Evolutionary conservation across 768 basidiomycete genomes (phyloP), one percentile per base, ranked within the genome.

Genomic region (Hygrocybe coccinea): DNA sequence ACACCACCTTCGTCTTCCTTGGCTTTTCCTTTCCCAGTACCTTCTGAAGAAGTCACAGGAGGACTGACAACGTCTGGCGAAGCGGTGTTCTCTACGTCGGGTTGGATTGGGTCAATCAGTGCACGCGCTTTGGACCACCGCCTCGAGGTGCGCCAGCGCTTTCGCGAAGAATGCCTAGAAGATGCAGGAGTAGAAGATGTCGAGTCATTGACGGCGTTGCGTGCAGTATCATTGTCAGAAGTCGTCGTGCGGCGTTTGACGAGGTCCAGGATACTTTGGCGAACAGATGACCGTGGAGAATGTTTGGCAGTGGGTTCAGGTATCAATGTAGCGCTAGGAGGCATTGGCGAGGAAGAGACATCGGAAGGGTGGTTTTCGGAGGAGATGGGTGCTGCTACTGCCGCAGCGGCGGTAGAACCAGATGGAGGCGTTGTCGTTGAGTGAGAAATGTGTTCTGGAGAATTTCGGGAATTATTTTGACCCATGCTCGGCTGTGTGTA

Each of bases 11-110:
- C 10, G 54, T 41, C 39, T 63, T 69, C 47, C 60, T 45, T 51
- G 64, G 62, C 69, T 60, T 71, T 73, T 55, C 71, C 73, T 61
- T 76, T 75, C 33, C 57, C 33, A 53, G 50, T 25, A 57, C 55
- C 54, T 19, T 54, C 10, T 7, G 45, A 21, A n/a, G 37, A 10
- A 17, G 47, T 5, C 3, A 17, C 17, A 7, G 41, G 57, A 57
- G 63, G 60, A 61, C 59, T 62, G 59, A 59, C 50, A 37, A 62
- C 65, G 62, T 64, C 69, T 21, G 61, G 63, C 41, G 52, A 47
- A 39, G 62, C 33, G 15, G 9, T 51, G 38, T 17, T 39, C 21
- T 58, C 41, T 12, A 44, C 15, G 3, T 22, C 19, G 19, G 43
- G 6, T 24, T 48, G 45, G 38, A 54, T 19, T 4, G 57, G 47